phyloP scores from a whole-genome alignment of 257 asterid genomes.

The Avicennia marina region DNA sequence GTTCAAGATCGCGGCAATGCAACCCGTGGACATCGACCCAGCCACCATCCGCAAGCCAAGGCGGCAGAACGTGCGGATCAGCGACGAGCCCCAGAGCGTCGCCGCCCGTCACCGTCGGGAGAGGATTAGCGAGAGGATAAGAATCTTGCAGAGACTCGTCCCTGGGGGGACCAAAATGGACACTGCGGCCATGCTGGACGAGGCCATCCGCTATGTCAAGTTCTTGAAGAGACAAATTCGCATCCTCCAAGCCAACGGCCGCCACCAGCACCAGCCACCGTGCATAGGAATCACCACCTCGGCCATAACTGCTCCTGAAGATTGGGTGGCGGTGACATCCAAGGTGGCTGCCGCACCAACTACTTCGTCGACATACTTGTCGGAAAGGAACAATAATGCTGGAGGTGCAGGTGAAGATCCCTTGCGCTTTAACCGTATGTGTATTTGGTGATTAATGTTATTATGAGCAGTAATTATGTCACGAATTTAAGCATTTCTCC shows the following conservation, averaged over 20 bases:
- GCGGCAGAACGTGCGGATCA: slow-evolving; percentile 70
- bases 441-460: too few species aligned
- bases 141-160: slow-evolving; percentile 74
- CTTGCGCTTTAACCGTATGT: too few species aligned
- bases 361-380: slow-evolving; percentile 14
- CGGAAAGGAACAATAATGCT: slow-evolving; percentile 25
- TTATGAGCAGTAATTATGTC: too few species aligned
- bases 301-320: slow-evolving; percentile 13
- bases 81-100: slow-evolving; percentile 89
- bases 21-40: slow-evolving; percentile 87
- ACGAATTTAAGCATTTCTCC: too few species aligned
- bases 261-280: slow-evolving; percentile 16
- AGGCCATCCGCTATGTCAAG: slow-evolving; percentile 82
- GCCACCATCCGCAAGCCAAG: slow-evolving; percentile 59
- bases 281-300: too few species aligned
- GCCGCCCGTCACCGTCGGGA: slow-evolving; percentile 92
- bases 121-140: slow-evolving; percentile 73
- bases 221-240: slow-evolving; percentile 77
- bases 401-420: slow-evolving; percentile 17
- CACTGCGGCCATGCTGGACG: slow-evolving; percentile 88
- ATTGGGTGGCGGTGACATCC: slow-evolving; percentile 23
- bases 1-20: slow-evolving; percentile 95
- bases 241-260: slow-evolving; percentile 32
- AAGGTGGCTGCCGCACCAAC: neutral
- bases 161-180: slow-evolving; percentile 93